These are phyloP conservation scores for Pyrenochaeta sp. DNA, from an alignment of 2,329 filamentous ascomycete species.

Conservation along the genomic window DNA sequence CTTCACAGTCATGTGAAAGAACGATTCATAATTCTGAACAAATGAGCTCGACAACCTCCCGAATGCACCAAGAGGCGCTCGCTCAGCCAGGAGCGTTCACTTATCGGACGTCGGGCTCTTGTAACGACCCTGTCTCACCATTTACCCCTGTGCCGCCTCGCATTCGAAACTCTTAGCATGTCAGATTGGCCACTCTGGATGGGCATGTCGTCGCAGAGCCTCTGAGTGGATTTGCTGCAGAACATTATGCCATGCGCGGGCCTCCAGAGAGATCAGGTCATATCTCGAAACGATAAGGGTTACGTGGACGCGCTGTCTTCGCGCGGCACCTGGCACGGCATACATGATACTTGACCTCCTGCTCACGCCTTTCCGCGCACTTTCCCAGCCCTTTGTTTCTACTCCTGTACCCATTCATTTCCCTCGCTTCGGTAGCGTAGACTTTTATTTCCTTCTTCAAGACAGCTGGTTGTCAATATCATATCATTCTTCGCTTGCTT, in stretches of 20 bases:
- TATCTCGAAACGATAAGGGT: constrained; percentile 31
- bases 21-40: too few species aligned
- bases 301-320: constrained; percentile 30
- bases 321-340: constrained; percentile 11
- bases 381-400: constrained; percentile 16
- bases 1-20: not conserved
- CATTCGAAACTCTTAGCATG: constrained; percentile 29
- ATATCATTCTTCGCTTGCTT: constrained; percentile 1
- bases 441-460: constrained; percentile 7
- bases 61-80: not conserved
- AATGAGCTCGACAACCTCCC: not conserved
- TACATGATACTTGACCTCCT: constrained; percentile 18
- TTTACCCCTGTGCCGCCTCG: constrained; percentile 29
- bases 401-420: too few species aligned
- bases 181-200: constrained; percentile 17
- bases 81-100: not conserved
- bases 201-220: constrained; percentile 15
- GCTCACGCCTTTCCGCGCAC: constrained; percentile 15
- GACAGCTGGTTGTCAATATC: constrained; percentile 33
- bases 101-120: constrained; percentile 10
- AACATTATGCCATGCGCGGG: constrained; percentile 24
- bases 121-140: constrained; percentile 31
- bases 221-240: constrained; percentile 25
- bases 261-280: constrained; percentile 23
- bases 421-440: constrained; percentile 18